Percentiles rank a stretch among this genome's conserved stretches.
These are phyloP conservation scores for Kodamaea neixiangensis DNA, from an alignment of 805 yeast genomes.

Conservation along the genomic window DNA sequence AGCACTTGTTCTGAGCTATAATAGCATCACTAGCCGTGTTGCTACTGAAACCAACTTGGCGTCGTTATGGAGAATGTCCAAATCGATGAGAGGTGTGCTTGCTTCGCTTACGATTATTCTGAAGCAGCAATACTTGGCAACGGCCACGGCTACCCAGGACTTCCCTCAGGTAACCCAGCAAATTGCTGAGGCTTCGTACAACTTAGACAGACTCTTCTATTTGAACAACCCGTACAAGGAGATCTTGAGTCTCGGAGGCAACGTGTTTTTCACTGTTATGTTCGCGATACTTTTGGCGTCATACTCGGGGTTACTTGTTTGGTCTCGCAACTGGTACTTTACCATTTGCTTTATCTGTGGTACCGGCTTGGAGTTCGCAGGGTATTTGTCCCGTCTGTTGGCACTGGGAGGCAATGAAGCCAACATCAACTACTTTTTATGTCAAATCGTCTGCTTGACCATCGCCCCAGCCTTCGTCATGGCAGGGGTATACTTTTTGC, in stretches of 20 bases:
- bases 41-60: slow-evolving; percentile 3
- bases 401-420: slow-evolving; percentile 3
- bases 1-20: background rate
- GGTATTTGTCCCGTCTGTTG: slow-evolving; percentile 12
- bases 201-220: slow-evolving; percentile 28
- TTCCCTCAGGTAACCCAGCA: slow-evolving; percentile 32
- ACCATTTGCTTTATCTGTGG: slow-evolving; percentile 12
- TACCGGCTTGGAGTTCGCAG: slow-evolving; percentile 12
- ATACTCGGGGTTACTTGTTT: slow-evolving; percentile 14
- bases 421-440: slow-evolving; percentile 8
- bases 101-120: slow-evolving; percentile 37
- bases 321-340: slow-evolving; percentile 21
- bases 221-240: slow-evolving; percentile 25
- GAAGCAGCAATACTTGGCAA: slow-evolving; percentile 37
- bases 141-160: slow-evolving; percentile 34
- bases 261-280: slow-evolving; percentile 15
- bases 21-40: background rate
- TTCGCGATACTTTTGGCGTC: slow-evolving; percentile 13
- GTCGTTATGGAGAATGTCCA: background rate
- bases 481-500: slow-evolving; percentile 16
- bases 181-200: slow-evolving; percentile 33
- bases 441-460: slow-evolving; percentile 13
- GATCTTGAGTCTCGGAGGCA: slow-evolving; percentile 15
- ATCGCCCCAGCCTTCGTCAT: slow-evolving; percentile 17
- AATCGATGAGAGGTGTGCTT: slow-evolving; percentile 31